Evolutionary conservation across 495 filamentous ascomycete species (phyloP), one percentile per base, ranked within the genome.

Genomic region (Aspergillus hancockii): DNA sequence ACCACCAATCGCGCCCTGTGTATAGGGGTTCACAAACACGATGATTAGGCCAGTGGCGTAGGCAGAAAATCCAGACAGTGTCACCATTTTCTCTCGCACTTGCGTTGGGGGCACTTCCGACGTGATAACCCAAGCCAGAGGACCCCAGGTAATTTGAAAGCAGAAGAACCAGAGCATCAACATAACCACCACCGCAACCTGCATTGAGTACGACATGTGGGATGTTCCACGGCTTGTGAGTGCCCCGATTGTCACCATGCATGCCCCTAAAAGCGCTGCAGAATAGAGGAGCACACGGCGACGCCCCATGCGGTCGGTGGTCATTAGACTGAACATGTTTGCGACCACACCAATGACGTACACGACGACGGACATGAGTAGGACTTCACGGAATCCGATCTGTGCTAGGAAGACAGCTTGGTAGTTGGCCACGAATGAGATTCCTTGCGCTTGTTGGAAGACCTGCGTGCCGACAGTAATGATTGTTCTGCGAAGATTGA

Each of bases 371-470:
- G 41, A 45, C 18, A 45, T 45, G 7, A 45, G 41, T 1, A 45
- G 18, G 16, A 45, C 41, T 14, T 45, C 6, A 4, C 14, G 16
- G n/a, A 45, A 45, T 1, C 41, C 41, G 9, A 45, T 45, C 14
- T 45, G 41, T 2, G 16, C 3, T 18, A 45, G n/a, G 14, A 45
- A 45, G 2, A 45, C n/a, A 16, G 41, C 41, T 45, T 45, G 41
- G 9, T 45, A 45, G 18, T 45, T 45, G 16, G 41, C 41, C 38
- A 85, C 83, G 64, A 86, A 81, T 59, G 81, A 86, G 75, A 83
- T 84, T 21, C 85, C 85, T 0, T 80, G 81, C 0, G 83, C 81
- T 6, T 83, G 82, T 57, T 87, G 84, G 14, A 81, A 73, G 7
- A 74, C 75, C 16, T 87, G 70, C 12, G 78, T 78, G n/a, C 74